Conservation (phyloP, 805 yeast species). For the Nakazawaea ishiwadae region DNA sequence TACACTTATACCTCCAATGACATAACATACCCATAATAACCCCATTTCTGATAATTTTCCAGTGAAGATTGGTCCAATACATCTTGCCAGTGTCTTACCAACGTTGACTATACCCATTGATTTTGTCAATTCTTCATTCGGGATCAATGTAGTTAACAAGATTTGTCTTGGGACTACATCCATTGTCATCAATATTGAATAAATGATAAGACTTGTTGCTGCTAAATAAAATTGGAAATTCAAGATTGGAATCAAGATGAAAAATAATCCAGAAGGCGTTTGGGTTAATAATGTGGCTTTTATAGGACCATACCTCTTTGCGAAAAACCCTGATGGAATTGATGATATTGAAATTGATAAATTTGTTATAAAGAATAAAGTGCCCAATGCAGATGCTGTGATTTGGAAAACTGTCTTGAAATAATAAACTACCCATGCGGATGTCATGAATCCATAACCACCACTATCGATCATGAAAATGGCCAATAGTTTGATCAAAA, state of each 20-base stretch:
- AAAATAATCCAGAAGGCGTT: constrained; percentile 69
- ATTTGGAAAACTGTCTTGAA: constrained; percentile 53
- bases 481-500: constrained; percentile 43
- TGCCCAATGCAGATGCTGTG: constrained; percentile 57
- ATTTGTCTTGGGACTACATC: constrained; percentile 92
- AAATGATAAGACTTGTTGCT: constrained; percentile 43
- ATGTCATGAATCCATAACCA: constrained; percentile 85
- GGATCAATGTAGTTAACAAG: constrained; percentile 62
- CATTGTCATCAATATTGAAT: constrained; percentile 69
- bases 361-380: constrained; percentile 61
- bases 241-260: constrained; percentile 47
- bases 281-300: constrained; percentile 71
- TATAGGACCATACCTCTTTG: constrained; percentile 71
- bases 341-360: constrained; percentile 64
- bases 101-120: constrained; percentile 85
- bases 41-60: constrained; percentile 62
- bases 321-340: constrained; percentile 71
- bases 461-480: constrained; percentile 82
- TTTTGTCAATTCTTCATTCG: constrained; percentile 58
- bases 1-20: constrained; percentile 46
- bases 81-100: constrained; percentile 79
- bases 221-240: constrained; percentile 36
- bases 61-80: constrained; percentile 76
- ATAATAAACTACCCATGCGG: constrained; percentile 85
- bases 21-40: constrained; percentile 43